Base-by-base conservation (phyloP, 1,139 yeast genomes). In the Debaryomyces sp. region DNA sequence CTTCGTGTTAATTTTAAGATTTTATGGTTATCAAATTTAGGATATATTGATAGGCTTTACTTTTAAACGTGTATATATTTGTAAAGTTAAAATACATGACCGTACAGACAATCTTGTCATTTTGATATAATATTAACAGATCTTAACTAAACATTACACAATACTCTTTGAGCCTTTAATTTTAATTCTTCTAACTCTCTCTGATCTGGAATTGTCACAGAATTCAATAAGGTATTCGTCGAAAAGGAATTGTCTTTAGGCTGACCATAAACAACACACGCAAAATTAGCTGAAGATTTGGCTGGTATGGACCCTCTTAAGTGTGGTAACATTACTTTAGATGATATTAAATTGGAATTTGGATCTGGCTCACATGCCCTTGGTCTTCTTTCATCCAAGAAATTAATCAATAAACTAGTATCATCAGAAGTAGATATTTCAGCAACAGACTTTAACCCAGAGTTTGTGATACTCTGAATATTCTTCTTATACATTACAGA, bases 361-460 rank as follows among this genome's bases (percentile, higher is more conserved):
- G 68, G 68, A 13, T 60, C 65, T 2, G 67, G 62, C n/a, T 39
- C 42, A 27, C 51, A 51, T 10, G 54, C 50, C 15, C 53, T 43
- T 6, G 58, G 45, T n/a, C 34, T 35, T 33, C 65, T 52, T 12
- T 43, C 35, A 6, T 43, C 50, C 1, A 40, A 15, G 8, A 52
- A 41, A 35, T 39, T 49, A 18, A 43, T 52, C 45, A 53, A 44
- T 2, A 59, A 45, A 18, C 55, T 54, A n/a, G 22, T 40, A 26
- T 51, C 55, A 3, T 45, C 46, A 10, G 41, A 35, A 23, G 50
- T 48, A 12, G 33, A 43, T 6, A 51, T 50, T 9, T 23, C 26
- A 6, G 44, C 50, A 18, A 26, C 24, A 26, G 53, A 50, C 5
- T 50, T 44, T 13, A 44, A 26, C 37, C 36, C 45, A 17, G 43